Conservation (phyloP, 345 rosid genomes). For the Camelina neglecta region DNA sequence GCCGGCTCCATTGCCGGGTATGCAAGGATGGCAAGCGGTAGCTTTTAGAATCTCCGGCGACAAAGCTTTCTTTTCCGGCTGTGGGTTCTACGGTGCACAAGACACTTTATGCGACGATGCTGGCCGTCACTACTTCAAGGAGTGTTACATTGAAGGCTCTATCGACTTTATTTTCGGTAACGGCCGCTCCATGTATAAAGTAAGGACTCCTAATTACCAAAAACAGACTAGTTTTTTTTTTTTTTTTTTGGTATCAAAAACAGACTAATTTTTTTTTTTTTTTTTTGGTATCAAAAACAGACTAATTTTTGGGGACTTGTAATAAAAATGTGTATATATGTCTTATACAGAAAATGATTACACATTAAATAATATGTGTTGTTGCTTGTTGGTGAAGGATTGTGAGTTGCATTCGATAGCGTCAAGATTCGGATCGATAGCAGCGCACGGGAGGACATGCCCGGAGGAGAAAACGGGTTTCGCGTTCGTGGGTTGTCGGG, state of each 20-base stretch:
- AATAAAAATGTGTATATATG: no score
- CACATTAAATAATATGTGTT: not conserved
- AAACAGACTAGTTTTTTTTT: no score
- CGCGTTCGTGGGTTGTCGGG: slow-evolving; percentile 73
- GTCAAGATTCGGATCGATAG: slow-evolving; percentile 86
- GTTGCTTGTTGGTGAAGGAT: slow-evolving; percentile 55
- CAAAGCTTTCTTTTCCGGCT: slow-evolving; percentile 86
- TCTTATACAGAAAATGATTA: no score
- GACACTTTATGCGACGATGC: slow-evolving; percentile 95
- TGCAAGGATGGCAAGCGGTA: slow-evolving; percentile 96
- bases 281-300: no score
- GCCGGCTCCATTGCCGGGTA: slow-evolving; percentile 92
- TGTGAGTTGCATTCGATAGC: slow-evolving; percentile 95
- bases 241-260: no score
- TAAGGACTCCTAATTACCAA: slow-evolving; percentile 42
- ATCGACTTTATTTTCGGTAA: slow-evolving; percentile 96
- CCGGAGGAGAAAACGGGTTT: slow-evolving; percentile 94
- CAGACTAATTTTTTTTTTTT: no score
- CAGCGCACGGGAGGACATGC: slow-evolving; percentile 79
- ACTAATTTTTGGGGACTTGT: no score
- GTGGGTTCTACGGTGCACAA: slow-evolving; percentile 95
- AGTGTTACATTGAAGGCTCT: slow-evolving; percentile 91
- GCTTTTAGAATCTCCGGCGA: slow-evolving; percentile 93
- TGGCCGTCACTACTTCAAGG: slow-evolving; percentile 91
- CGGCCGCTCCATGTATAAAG: slow-evolving; percentile 93